Evolutionary conservation across 2,329 filamentous ascomycete species (phyloP).

Genomic region (Ceratocystis harringtonii): DNA sequence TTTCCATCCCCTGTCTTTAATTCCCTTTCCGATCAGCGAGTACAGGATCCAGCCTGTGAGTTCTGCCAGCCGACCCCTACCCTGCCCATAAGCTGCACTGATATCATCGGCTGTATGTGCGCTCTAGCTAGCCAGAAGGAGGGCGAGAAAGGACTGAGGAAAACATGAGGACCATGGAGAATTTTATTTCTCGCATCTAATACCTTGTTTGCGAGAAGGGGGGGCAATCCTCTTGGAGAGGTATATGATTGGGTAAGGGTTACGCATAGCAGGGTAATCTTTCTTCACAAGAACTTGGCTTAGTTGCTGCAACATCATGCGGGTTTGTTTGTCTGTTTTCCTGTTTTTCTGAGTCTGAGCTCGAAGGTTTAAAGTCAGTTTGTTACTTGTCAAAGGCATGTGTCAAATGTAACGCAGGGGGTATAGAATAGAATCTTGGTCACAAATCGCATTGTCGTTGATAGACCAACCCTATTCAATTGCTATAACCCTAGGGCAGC

Average conservation of each 20-base stretch:
- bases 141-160: background rate
- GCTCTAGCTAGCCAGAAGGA: background rate
- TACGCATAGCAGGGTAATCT: background rate
- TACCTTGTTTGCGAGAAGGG: no score
- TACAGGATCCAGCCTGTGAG: background rate
- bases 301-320: no score
- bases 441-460: background rate
- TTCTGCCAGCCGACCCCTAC: background rate
- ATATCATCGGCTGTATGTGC: background rate
- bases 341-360: background rate
- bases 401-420: background rate
- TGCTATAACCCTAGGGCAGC: background rate
- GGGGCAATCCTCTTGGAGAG: no score
- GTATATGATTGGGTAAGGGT: background rate
- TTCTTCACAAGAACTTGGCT: no score
- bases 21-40: background rate
- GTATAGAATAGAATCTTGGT: no score
- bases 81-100: background rate
- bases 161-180: background rate
- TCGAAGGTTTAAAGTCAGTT: background rate
- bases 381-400: background rate
- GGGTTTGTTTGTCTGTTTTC: no score
- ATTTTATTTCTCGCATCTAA: background rate
- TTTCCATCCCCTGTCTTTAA: background rate
- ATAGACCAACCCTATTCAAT: accelerated